A percentile compares a stretch with the other conserved stretches of the same genome.
Evolutionary conservation across 345 rosid species (phyloP).

Genomic region (Hirschfeldia incana): DNA sequence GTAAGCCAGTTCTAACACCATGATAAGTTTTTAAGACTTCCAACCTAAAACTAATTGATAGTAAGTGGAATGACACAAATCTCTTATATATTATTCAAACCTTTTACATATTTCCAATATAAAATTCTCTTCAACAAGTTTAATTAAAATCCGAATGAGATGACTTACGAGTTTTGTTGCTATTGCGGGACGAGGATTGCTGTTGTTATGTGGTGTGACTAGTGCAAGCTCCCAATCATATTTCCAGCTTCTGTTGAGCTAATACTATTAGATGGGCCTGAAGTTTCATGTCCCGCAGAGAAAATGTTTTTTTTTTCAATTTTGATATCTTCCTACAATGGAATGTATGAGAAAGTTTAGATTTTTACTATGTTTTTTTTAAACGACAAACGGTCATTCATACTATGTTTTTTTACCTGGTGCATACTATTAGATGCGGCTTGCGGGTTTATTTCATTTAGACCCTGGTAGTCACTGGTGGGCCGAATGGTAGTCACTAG

Average conservation of each 20-base stretch:
- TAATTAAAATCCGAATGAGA: not conserved
- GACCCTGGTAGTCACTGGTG: not conserved
- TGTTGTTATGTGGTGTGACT: constrained; percentile 62
- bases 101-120: too few relatives aligned
- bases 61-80: too few relatives aligned
- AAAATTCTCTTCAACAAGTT: not conserved
- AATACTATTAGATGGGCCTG: constrained; percentile 43
- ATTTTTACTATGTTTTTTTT: too few relatives aligned
- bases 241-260: constrained; percentile 60
- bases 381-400: too few relatives aligned
- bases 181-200: constrained; percentile 17
- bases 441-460: too few relatives aligned
- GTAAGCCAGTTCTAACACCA: too few relatives aligned
- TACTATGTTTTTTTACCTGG: too few relatives aligned
- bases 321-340: not conserved
- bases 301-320: not conserved
- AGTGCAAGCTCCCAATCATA: constrained; percentile 93
- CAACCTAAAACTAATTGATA: too few relatives aligned
- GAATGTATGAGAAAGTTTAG: not conserved
- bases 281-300: constrained; percentile 39
- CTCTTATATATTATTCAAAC: too few relatives aligned
- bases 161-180: constrained; percentile 62
- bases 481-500: too few relatives aligned
- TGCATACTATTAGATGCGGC: too few relatives aligned
- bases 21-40: too few relatives aligned